Base-by-base conservation (phyloP, 129 eudicot genomes). In the Chrysanthemum lavandulifolium region DNA sequence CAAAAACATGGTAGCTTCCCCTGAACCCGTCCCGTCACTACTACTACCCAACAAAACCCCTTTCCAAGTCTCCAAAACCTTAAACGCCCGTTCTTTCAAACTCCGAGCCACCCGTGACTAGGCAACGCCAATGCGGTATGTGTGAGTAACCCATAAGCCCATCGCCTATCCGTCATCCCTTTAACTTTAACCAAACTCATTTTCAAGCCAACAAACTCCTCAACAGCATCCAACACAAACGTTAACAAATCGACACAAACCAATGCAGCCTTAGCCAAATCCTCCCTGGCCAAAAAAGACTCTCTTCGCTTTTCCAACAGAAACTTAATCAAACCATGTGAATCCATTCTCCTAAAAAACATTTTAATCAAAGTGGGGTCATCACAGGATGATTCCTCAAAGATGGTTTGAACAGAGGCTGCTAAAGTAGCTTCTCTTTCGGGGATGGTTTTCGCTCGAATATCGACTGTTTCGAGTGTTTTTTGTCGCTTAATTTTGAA, bases 1-100 rank as follows among this genome's bases (percentile, higher is more conserved):
- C 82, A 83, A 68, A 36, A 86, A 83, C 87, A 86, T 83, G 0
- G 80, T 54, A 12, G 88, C 88, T 61, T 86, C 91, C 10, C 83
- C 85, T 1, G 91, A 76, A 25, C 91, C 85, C n/a, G 69, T 74
- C 31, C 83, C 80, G 29, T 79, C 81, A 54, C 86, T 58, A 64
- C 79, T 86, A 50, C 78, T 82, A 13, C 80, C 77, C 49, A 82
- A 80, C 80, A 74, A 73, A 53, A 72, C 65, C 66, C 75, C 85
- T 78, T 81, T 86, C 91, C 91, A 86, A 45, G 72, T 75, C 68
- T 81, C 87, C 83, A 86, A 67, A 73, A 86, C 79, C 68, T 3
- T 56, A 8, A 69, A 68, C 2, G 81, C 81, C 8, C 83, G 52
- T 21, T 75, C 81, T 76, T 72, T 67, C 66, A 75, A 13, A 72